Base-by-base conservation (phyloP, 2,329 filamentous ascomycete genomes). In the Epichloe sp. region DNA sequence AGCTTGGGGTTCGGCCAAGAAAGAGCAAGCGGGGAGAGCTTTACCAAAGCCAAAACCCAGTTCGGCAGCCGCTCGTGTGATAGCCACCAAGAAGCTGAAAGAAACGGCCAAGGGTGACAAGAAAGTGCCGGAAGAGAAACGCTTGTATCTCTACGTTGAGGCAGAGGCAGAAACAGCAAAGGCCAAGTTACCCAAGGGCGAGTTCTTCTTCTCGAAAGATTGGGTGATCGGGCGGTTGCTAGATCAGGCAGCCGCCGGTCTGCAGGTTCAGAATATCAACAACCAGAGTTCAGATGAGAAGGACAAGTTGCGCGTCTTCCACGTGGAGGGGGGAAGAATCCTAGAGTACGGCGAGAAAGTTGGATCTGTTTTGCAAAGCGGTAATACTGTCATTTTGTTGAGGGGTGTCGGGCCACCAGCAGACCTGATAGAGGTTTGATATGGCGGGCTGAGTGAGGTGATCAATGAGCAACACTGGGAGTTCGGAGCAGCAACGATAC, bases 81-180 rank as follows among this genome's bases (percentile, higher is more conserved):
- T 82, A 3, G 86, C 85, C 5, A 74, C 91, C 6, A 88, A 88
- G 56, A 80, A 78, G 10, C 72, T 98, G 42, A 96, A 95, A 71
- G 85, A 85, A 64, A 82, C 78, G 0, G 91, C 93, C 2, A 96
- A 95, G 70, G 94, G 94, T 1, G 91, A 97, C 57, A 81, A 82
- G 10, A 91, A 88, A 60, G 68, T 96, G 0, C 75, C 88, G 0
- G 66, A 74, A 0, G 88, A 95, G 56, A 95, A 94, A 71, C 74
- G 93, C n/a, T 70, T 98, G 2, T 97, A 97, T 63, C 63, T 98
- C 1, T 83, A 86, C 63, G 87, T 96, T 17, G 91, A 97, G 64
- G 93, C 91, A 0, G 88, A 90, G 61, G 86, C 87, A 10, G 86
- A 88, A 60, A 94, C 88, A 0, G 84, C 89, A 2, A 86, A 82